Percentiles rank a stretch among this genome's conserved stretches.
phyloP scores from a whole-genome alignment of 140 eudicot genomes.

The Cichorium intybus region DNA sequence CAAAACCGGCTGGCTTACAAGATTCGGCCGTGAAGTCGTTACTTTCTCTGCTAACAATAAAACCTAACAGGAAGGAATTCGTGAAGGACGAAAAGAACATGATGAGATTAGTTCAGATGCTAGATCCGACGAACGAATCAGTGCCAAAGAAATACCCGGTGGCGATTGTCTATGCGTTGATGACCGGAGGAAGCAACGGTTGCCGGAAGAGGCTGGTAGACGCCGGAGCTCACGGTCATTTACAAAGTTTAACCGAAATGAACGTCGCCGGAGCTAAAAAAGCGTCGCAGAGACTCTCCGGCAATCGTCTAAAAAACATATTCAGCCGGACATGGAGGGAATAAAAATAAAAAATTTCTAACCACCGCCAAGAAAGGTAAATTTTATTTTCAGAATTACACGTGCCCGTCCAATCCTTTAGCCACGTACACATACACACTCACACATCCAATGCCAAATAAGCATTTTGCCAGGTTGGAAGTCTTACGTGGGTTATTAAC shows the following conservation, averaged over 20 bases:
- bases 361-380: slow-evolving; percentile 56
- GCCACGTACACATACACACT: slow-evolving; percentile 15
- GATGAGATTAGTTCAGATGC: slow-evolving; percentile 67
- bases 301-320: slow-evolving; percentile 61
- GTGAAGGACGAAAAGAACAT: slow-evolving; percentile 81
- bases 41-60: slow-evolving; percentile 47
- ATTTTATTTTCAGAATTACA: not conserved
- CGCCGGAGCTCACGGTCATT: slow-evolving; percentile 56
- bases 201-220: slow-evolving; percentile 75
- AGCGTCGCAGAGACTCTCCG: slow-evolving; percentile 77
- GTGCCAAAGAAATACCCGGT: slow-evolving; percentile 70
- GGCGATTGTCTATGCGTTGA: slow-evolving; percentile 58
- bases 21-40: slow-evolving; percentile 58
- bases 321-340: slow-evolving; percentile 83
- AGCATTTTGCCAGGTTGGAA: slow-evolving; percentile 2
- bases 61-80: slow-evolving; percentile 64
- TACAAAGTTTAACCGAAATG: slow-evolving; percentile 68
- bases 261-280: slow-evolving; percentile 78
- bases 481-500: slow-evolving; percentile 9
- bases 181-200: slow-evolving; percentile 73
- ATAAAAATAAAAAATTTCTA: slow-evolving; percentile 34
- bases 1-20: slow-evolving; percentile 68
- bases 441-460: slow-evolving; percentile 4
- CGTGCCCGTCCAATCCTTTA: not conserved
- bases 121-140: slow-evolving; percentile 69